Conservation (phyloP, 352 stramenopile genomes). For the Globisporangium spinosum region DNA sequence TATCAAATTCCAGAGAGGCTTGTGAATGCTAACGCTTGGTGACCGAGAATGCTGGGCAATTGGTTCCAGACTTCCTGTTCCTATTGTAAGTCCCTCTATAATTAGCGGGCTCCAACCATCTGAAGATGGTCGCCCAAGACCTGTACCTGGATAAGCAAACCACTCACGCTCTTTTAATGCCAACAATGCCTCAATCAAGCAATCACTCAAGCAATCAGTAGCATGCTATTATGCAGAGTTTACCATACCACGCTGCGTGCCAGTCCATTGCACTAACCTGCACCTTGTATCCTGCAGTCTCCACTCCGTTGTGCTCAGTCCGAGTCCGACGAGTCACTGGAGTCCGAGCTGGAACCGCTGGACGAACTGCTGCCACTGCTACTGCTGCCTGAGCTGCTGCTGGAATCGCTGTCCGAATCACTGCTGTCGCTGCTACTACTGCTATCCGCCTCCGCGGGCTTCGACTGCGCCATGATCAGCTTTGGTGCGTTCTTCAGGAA, state of each 20-base stretch:
- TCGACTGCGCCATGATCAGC: conserved; percentile 86
- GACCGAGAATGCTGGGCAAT: background rate
- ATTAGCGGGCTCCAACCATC: background rate
- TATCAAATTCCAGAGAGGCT: background rate
- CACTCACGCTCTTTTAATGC: background rate
- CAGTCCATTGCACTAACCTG: background rate
- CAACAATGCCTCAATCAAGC: background rate
- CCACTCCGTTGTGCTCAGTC: conserved; percentile 16
- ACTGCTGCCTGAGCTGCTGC: conserved; percentile 26
- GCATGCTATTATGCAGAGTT: conserved; percentile 9
- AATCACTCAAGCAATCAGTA: background rate
- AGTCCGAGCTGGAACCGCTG: conserved; percentile 27
- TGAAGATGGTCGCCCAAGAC: background rate
- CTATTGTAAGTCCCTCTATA: background rate
- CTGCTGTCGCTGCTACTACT: conserved; percentile 27
- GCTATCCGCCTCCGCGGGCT: conserved; percentile 19
- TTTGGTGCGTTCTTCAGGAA: conserved; percentile 96
- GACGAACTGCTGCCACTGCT: conserved; percentile 30
- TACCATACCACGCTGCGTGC: conserved; percentile 1
- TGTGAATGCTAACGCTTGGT: background rate
- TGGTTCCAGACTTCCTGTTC: background rate
- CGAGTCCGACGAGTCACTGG: conserved; percentile 35
- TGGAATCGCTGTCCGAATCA: conserved; percentile 34
- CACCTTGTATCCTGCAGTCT: background rate
- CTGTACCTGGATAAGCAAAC: background rate